Base-by-base conservation (phyloP, 1,139 yeast genomes). In the Candida pseudoviswanathii region DNA sequence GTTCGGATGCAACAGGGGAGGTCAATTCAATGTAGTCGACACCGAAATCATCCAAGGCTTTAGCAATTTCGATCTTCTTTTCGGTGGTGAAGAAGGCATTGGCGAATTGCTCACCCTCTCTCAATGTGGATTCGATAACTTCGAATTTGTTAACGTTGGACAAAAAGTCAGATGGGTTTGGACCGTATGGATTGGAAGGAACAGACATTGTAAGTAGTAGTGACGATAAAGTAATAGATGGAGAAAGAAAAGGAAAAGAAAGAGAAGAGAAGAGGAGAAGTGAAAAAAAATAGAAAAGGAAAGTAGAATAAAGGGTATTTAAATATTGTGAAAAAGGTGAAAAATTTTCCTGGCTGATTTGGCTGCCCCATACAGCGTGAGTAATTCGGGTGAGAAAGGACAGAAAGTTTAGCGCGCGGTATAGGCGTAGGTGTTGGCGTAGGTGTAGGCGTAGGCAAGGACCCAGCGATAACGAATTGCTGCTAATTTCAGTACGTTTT, bases 101-200 rank as follows among this genome's bases (percentile, higher is more conserved):
- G 64, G 98, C 97, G 67, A 94, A 94, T 71, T 94, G 99, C 74
- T 94, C 99, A 68, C 99, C 98, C 73, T 94, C 99, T 80, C 98
- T 86, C 57, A 94, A 79, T 30, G 98, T 94, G 22, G 97, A 89
- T 74, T 94, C 99, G 64, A 94, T 94, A 62, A 94, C 76, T 77
- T 92, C 92, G 75, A 92, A 94, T 63, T 84, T 85, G 60, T 85
- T 80, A 43, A 94, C 98, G 66, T 94, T 94, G 26, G 97, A 90
- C 56, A 94, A 75, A 66, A 76, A 91, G 74, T 94, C 99, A 52
- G 91, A 83, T 49, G 98, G 98, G 66, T 92, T 87, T 56, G 97
- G 96, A 27, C 97, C 98, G 63, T 94, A 94, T 55, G 98, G 98
- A 67, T 92, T 92, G 26, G 45, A 43, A 36, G 45, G 34, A 43